phyloP scores from a whole-genome alignment of 1,139 yeast species.

The Yamadazyma spencermartinsiae region DNA sequence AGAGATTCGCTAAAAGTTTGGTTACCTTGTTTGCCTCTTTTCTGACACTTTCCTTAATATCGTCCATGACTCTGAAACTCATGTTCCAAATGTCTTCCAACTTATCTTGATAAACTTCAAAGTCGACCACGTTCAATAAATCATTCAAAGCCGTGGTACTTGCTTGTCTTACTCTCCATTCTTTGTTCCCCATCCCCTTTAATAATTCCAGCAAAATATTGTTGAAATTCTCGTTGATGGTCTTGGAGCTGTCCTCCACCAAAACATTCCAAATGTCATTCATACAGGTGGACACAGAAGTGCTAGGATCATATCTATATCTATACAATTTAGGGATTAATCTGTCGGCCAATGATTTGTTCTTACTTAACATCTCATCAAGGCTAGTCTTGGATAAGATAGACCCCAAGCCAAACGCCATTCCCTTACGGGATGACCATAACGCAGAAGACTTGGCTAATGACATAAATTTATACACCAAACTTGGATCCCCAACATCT shows the following conservation, averaged over 20 bases:
- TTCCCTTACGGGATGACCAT: conserved; percentile 92
- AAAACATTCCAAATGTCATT: conserved; percentile 82
- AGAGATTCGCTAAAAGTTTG: conserved; percentile 60
- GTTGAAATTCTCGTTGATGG: conserved; percentile 55
- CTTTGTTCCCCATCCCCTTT: conserved; percentile 72
- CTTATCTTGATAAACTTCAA: conserved; percentile 51
- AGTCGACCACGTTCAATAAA: conserved; percentile 60
- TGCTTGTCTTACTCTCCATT: conserved; percentile 95
- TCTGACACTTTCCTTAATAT: conserved; percentile 91
- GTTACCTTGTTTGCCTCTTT: conserved; percentile 75
- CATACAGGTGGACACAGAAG: conserved; percentile 79
- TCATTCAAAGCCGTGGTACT: conserved; percentile 75
- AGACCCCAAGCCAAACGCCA: conserved; percentile 90
- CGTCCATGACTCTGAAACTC: conserved; percentile 90
- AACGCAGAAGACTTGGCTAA: conserved; percentile 83
- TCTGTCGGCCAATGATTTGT: conserved; percentile 53
- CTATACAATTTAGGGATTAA: conserved; percentile 82
- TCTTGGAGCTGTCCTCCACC: conserved; percentile 58
- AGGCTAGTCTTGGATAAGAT: conserved; percentile 78
- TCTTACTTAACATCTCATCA: conserved; percentile 58
- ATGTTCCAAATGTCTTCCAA: conserved; percentile 79
- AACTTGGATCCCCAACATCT: conserved; percentile 93
- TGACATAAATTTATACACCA: conserved; percentile 93
- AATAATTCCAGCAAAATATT: conserved; percentile 66
- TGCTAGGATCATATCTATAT: conserved; percentile 82